phyloP scores from a whole-genome alignment of 2,329 filamentous ascomycete species.

The Fusarium equiseti region DNA sequence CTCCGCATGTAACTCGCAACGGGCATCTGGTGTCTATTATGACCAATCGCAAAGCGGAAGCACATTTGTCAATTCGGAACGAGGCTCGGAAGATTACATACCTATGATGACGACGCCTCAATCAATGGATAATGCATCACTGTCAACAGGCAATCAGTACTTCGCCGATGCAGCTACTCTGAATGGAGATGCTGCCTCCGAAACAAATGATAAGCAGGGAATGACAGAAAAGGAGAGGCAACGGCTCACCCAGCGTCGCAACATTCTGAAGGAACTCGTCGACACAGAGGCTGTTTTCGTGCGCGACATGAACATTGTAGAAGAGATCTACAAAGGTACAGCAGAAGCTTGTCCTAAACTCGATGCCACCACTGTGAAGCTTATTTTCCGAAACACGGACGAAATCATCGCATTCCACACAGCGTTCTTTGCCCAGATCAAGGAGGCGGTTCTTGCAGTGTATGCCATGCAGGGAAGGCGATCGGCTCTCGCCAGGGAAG shows the following conservation, averaged over 20 bases:
- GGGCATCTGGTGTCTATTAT: slow-evolving; percentile 57
- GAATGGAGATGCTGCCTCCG: slow-evolving; percentile 54
- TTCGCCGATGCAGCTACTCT: slow-evolving; percentile 53
- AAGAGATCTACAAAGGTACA: slow-evolving; percentile 97
- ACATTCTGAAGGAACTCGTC: slow-evolving; percentile 90
- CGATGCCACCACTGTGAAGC: slow-evolving; percentile 84
- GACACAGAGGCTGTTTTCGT: slow-evolving; percentile 94
- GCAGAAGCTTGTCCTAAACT: slow-evolving; percentile 84
- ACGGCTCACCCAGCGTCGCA: slow-evolving; percentile 81
- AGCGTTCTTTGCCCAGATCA: slow-evolving; percentile 81
- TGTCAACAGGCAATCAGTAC: slow-evolving; percentile 57
- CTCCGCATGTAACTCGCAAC: slow-evolving; percentile 55
- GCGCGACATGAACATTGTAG: slow-evolving; percentile 95
- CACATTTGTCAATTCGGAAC: slow-evolving; percentile 59
- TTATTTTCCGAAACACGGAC: slow-evolving; percentile 92
- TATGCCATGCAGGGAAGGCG: slow-evolving; percentile 74
- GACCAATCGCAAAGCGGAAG: slow-evolving; percentile 55
- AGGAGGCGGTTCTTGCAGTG: slow-evolving; percentile 81
- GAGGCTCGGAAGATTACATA: slow-evolving; percentile 60
- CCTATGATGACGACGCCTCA: slow-evolving; percentile 59
- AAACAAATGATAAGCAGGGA: slow-evolving; percentile 55
- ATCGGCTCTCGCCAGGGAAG: slow-evolving; percentile 57
- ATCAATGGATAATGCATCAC: slow-evolving; percentile 61
- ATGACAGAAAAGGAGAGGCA: slow-evolving; percentile 70
- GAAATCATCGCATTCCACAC: slow-evolving; percentile 91